Conservation (phyloP, 2,329 filamentous ascomycete genomes). For the Xylaria sp. region DNA sequence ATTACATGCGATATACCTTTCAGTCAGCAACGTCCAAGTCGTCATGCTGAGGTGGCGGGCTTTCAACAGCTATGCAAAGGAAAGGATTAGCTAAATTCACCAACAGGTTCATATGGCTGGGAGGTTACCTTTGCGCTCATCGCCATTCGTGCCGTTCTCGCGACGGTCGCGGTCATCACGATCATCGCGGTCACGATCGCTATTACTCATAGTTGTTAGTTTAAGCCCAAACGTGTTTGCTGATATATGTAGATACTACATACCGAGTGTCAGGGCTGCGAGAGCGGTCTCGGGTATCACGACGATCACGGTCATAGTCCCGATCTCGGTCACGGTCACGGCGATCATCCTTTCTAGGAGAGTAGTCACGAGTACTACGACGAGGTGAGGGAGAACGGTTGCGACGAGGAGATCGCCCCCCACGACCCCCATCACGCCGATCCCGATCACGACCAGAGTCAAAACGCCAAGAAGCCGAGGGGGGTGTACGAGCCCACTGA, state of each 20-base stretch:
- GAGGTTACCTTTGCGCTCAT: conserved; percentile 84
- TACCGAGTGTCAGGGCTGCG: conserved; percentile 70
- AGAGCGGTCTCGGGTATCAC: conserved; percentile 70
- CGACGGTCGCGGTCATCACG: conserved; percentile 78
- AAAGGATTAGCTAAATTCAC: conserved; percentile 37
- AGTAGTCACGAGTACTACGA: conserved; percentile 80
- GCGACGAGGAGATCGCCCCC: conserved; percentile 71
- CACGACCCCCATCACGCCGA: conserved; percentile 61
- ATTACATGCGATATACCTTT: conserved; percentile 44
- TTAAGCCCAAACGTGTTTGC: conserved; percentile 10
- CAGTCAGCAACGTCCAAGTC: conserved; percentile 95
- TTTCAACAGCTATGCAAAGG: conserved; percentile 68
- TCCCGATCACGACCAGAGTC: conserved; percentile 87
- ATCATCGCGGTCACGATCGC: conserved; percentile 70
- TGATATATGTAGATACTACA: background rate
- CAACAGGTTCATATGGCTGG: conserved; percentile 29
- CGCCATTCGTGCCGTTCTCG: conserved; percentile 82
- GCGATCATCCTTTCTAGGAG: conserved; percentile 88
- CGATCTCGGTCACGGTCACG: conserved; percentile 79
- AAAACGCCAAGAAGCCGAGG: conserved; percentile 98
- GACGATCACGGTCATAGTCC: conserved; percentile 62
- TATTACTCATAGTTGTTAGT: conserved; percentile 23
- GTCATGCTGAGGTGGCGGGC: conserved; percentile 85
- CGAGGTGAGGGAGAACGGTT: conserved; percentile 83
- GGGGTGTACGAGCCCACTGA: conserved; percentile 98